Evolutionary conservation across 805 yeast species (phyloP).

Genomic region (Ascoidea rubescens): DNA sequence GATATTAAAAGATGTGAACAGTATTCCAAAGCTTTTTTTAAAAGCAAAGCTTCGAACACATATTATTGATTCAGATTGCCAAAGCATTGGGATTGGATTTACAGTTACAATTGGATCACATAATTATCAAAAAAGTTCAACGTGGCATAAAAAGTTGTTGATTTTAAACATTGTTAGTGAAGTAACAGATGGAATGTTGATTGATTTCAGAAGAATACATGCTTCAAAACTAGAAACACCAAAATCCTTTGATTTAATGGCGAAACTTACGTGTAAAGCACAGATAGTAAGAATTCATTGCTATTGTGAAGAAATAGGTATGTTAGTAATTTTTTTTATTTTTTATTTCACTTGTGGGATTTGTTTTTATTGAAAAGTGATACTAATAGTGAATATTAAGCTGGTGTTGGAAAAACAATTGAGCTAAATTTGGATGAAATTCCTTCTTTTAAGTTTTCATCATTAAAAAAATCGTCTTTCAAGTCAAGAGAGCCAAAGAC

Average conservation of each 20-base stretch:
- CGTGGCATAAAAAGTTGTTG: constrained; percentile 22
- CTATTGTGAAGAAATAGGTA: constrained; percentile 25
- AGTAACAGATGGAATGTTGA: constrained; percentile 20
- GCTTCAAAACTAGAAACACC: constrained; percentile 14
- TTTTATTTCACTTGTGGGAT: no score
- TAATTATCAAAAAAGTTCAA: constrained; percentile 5
- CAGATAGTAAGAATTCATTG: constrained; percentile 18
- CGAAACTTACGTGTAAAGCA: constrained; percentile 10
- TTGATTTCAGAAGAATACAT: constrained; percentile 30
- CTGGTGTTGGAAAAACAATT: no score
- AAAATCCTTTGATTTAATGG: constrained; percentile 17
- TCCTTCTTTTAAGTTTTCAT: no score
- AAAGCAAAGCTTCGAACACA: constrained; percentile 11
- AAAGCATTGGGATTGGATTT: constrained; percentile 1
- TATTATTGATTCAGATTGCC: constrained; percentile 1
- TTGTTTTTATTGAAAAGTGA: no score
- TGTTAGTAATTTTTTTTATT: not conserved
- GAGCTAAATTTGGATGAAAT: no score
- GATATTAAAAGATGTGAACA: constrained; percentile 19
- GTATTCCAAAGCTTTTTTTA: constrained; percentile 24
- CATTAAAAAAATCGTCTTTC: no score
- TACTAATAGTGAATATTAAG: no score
- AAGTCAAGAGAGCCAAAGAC: no score
- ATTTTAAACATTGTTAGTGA: constrained; percentile 20
- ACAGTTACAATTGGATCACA: constrained; percentile 13